These are phyloP conservation scores for Capsicum chinense DNA, from an alignment of 257 asterid genomes.

Conservation along the genomic window DNA sequence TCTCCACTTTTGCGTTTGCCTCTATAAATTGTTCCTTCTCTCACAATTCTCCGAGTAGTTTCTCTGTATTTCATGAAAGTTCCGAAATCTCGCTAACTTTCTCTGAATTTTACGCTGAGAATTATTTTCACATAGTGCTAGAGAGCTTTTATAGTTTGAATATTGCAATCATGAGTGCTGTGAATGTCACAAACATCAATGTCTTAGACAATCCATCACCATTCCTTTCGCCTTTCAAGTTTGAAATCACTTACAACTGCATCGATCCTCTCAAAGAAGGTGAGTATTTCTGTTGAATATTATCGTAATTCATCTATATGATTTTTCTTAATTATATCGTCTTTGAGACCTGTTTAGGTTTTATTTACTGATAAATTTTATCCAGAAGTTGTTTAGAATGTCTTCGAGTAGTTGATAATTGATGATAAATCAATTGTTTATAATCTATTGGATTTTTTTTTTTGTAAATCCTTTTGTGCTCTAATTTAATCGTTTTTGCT, in stretches of 20 bases:
- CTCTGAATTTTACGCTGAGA: not conserved
- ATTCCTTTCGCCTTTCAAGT: conserved; percentile 82
- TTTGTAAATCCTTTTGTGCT: not conserved
- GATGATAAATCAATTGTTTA: not conserved
- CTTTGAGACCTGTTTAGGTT: not conserved
- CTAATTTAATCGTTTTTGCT: not conserved
- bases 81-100: conserved; percentile 6
- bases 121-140: not conserved
- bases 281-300: conserved; percentile 34
- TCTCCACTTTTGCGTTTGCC: not conserved
- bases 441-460: not conserved
- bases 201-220: conserved; percentile 94
- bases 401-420: not conserved
- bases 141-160: not conserved
- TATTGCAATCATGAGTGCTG: conserved; percentile 70
- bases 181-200: conserved; percentile 82
- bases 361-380: not conserved
- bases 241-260: conserved; percentile 95
- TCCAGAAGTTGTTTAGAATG: not conserved
- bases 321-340: not conserved
- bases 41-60: not conserved
- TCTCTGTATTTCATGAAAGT: conserved; percentile 31
- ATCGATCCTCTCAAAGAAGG: conserved; percentile 90
- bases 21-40: conserved; percentile 3
- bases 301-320: not conserved